Percentiles rank a stretch among this genome's conserved stretches.
phyloP scores from a whole-genome alignment of 2,329 filamentous ascomycete species.

The Fusarium nygamai region DNA sequence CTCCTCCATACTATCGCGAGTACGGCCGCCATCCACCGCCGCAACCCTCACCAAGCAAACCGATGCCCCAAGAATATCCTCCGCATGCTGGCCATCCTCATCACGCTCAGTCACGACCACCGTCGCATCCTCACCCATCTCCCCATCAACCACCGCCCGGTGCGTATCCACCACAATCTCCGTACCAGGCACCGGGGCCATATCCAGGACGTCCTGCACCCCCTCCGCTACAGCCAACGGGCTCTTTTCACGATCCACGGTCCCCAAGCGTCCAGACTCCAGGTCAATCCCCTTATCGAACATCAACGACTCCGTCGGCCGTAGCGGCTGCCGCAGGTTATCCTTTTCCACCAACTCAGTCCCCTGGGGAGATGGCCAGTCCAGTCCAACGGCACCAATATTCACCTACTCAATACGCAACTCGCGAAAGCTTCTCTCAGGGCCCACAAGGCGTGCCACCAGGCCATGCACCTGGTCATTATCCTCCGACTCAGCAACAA shows the following conservation, averaged over 20 bases:
- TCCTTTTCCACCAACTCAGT: slow-evolving; percentile 59
- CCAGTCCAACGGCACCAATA: slow-evolving; percentile 64
- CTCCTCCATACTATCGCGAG: slow-evolving; percentile 60
- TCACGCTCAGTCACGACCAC: slow-evolving; percentile 46
- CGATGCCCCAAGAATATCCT: slow-evolving; percentile 58
- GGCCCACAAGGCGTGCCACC: slow-evolving; percentile 37
- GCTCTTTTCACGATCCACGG: slow-evolving; percentile 58
- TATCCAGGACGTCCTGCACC: slow-evolving; percentile 57
- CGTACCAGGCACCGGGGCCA: slow-evolving; percentile 52
- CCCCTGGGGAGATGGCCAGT: slow-evolving; percentile 56
- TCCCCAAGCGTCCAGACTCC: slow-evolving; percentile 61
- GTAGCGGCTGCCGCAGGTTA: slow-evolving; percentile 57
- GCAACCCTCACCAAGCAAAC: slow-evolving; percentile 60
- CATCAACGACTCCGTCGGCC: slow-evolving; percentile 56
- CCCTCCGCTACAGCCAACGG: slow-evolving; percentile 58
- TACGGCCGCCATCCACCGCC: slow-evolving; percentile 57
- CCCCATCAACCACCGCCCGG: slow-evolving; percentile 42
- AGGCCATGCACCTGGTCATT: slow-evolving; percentile 32
- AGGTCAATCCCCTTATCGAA: slow-evolving; percentile 58
- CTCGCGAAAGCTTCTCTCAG: slow-evolving; percentile 59
- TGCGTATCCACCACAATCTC: slow-evolving; percentile 52
- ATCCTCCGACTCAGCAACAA: slow-evolving; percentile 47
- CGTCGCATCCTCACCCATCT: slow-evolving; percentile 48
- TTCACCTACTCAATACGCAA: slow-evolving; percentile 54
- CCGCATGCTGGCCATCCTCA: slow-evolving; percentile 44